These are phyloP conservation scores for Corylus americana DNA, from an alignment of 306 rosid species.

Conservation along the genomic window DNA sequence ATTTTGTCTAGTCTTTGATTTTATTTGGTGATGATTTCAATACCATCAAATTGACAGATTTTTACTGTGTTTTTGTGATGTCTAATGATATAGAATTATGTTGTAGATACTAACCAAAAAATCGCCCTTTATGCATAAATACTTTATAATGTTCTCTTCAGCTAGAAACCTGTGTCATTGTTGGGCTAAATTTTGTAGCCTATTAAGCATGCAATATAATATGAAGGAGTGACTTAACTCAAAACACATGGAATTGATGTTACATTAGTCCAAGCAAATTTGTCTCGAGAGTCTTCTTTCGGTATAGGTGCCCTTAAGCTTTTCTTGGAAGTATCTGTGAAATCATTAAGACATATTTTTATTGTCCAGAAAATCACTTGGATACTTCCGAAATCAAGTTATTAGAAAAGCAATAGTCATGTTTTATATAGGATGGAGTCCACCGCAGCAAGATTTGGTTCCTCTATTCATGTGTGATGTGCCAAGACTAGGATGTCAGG, in stretches of 20 bases:
- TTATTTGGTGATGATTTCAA: background rate
- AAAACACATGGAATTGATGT: background rate
- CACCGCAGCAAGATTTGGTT: background rate
- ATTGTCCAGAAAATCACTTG: background rate
- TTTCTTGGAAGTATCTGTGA: background rate
- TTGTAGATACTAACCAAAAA: background rate
- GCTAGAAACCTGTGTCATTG: background rate
- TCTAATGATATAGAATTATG: background rate
- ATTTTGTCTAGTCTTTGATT: conserved; percentile 4
- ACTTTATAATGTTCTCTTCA: background rate
- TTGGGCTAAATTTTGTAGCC: background rate
- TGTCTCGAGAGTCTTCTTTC: background rate
- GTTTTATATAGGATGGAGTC: background rate
- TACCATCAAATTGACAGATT: background rate
- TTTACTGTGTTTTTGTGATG: background rate
- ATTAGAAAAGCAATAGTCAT: background rate
- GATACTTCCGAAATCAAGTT: too few relatives aligned
- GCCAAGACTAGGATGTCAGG: background rate
- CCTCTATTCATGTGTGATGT: background rate
- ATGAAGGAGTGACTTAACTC: background rate
- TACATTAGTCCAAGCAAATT: background rate
- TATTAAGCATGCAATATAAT: background rate
- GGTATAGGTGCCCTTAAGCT: too few relatives aligned
- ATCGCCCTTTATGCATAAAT: background rate
- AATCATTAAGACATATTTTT: background rate